Evolutionary conservation across 1,284 basidiomycete species (phyloP), one percentile per base, ranked within the genome.

Genomic region (Ceratobasidium theobromae): DNA sequence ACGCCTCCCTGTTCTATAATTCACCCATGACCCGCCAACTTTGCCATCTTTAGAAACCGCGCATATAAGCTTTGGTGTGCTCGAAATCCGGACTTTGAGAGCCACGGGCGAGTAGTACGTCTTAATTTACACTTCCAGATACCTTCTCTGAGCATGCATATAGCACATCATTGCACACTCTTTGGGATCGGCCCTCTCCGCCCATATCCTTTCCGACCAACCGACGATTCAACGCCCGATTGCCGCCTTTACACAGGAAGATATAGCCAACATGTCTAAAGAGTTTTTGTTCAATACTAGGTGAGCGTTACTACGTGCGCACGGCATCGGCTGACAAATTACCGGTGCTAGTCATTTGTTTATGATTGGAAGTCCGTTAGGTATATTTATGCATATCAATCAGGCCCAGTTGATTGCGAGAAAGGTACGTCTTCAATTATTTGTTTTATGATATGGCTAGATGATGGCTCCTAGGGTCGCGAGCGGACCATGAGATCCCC

Each of bases 191-290:
- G 80, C 81, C 5, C 74, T 84, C 1, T 79, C 80, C 1, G 76
- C 80, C 0, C 79, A 84, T 65, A 79, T 84, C 43, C 75, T 84
- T 11, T 81, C 80, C 11, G 77, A 78, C 66, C 83, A 84, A 70
- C 79, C 82, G 0, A 83, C 81, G 3, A 72, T 74, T 12, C 79
- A 82, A 69, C 78, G 79, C 0, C 65, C 72, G 1, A 66, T 80
- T 12, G 74, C 77, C 0, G 66, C 75, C 11, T 72, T 81, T 41
- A 76, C 78, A 2, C 53, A 48, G 0, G 67, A 65, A 12, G 54
- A 53, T 14, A 49, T 66, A 40, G 30, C 41, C 74, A 74, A 64
- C 68, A 73, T 53, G 76, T 75, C 25, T 70, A 73, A 77, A 65
- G 72, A 76, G 18, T 80, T 80, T 68, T 69, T 80, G n/a, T 80